Evolutionary conservation across 2,329 filamentous ascomycete genomes (phyloP).

Genomic region (Phoma sp.): DNA sequence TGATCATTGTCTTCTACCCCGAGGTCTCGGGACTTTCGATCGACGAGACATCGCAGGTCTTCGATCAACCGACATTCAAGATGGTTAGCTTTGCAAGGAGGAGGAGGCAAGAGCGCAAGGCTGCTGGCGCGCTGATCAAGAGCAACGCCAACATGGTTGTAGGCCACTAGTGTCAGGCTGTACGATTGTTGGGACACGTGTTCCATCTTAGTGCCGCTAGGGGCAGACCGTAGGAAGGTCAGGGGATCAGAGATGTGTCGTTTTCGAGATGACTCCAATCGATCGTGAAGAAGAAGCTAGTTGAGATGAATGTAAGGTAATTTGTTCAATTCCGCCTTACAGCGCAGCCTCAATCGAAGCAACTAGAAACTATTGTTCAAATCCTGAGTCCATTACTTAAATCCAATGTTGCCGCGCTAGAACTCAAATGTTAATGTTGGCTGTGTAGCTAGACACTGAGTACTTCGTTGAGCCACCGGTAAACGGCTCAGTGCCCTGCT

Average conservation of each 20-base stretch:
- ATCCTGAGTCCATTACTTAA: too few species aligned
- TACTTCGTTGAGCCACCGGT: constrained; percentile 31
- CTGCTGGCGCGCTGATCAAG: constrained; percentile 13
- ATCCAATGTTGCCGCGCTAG: too few species aligned
- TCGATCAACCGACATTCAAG: constrained; percentile 52
- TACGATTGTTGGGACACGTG: too few species aligned
- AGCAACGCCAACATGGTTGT: constrained; percentile 1
- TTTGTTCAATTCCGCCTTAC: too few species aligned
- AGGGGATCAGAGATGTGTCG: too few species aligned
- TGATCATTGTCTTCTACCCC: constrained; percentile 59
- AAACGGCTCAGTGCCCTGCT: constrained; percentile 34
- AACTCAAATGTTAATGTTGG: background rate
- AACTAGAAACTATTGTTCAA: too few species aligned
- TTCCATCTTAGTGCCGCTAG: too few species aligned
- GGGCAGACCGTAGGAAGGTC: too few species aligned
- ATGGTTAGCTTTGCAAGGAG: constrained; percentile 43
- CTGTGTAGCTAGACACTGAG: constrained; percentile 17
- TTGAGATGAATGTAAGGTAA: too few species aligned
- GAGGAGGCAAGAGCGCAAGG: constrained; percentile 48
- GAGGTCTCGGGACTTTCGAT: constrained; percentile 59
- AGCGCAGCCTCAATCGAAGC: too few species aligned
- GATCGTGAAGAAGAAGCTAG: too few species aligned
- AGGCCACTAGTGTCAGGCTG: constrained; percentile 2
- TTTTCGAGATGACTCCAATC: too few species aligned
- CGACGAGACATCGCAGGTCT: constrained; percentile 61